Percentiles rank a stretch among this genome's conserved stretches.
Evolutionary conservation across 1,139 yeast species (phyloP).

Genomic region (Yamadazyma songkhlaensis): DNA sequence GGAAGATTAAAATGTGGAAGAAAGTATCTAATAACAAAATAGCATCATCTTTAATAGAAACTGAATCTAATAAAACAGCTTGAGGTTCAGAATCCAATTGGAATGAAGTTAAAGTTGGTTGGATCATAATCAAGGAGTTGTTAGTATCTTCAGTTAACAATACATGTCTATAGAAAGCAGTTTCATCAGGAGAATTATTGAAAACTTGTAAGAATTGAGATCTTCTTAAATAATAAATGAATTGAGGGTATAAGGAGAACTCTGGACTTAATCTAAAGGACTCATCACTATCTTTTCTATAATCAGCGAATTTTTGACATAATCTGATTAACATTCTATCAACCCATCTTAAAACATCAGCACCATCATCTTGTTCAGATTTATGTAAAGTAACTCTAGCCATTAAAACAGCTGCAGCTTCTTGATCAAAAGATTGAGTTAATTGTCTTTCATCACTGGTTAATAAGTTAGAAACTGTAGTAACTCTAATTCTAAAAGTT

Average conservation of each 20-base stretch:
- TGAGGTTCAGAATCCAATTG: slow-evolving; percentile 78
- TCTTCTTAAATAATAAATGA: slow-evolving; percentile 92
- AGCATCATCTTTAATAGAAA: slow-evolving; percentile 85
- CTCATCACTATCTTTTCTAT: slow-evolving; percentile 47
- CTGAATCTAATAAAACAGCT: slow-evolving; percentile 92
- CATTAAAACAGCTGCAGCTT: slow-evolving; percentile 96
- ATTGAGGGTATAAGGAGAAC: slow-evolving; percentile 75
- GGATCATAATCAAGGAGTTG: slow-evolving; percentile 95
- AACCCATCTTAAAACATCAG: slow-evolving; percentile 52
- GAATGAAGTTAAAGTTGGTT: slow-evolving; percentile 89
- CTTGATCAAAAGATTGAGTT: slow-evolving; percentile 87
- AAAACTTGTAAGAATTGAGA: slow-evolving; percentile 95
- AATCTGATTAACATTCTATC: slow-evolving; percentile 50
- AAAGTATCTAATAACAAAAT: slow-evolving; percentile 89
- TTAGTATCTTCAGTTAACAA: slow-evolving; percentile 87
- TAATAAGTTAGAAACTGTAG: slow-evolving; percentile 74
- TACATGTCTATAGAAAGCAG: slow-evolving; percentile 94
- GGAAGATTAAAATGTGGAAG: slow-evolving; percentile 93
- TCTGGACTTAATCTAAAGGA: slow-evolving; percentile 47
- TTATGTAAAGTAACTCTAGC: slow-evolving; percentile 90
- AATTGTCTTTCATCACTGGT: slow-evolving; percentile 48
- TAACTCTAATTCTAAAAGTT: slow-evolving; percentile 83
- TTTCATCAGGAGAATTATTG: slow-evolving; percentile 98
- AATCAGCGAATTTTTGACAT: slow-evolving; percentile 52
- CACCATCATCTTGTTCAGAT: slow-evolving; percentile 67